Conservation (phyloP, 1,139 yeast genomes). For the Yamadazyma sp. region DNA sequence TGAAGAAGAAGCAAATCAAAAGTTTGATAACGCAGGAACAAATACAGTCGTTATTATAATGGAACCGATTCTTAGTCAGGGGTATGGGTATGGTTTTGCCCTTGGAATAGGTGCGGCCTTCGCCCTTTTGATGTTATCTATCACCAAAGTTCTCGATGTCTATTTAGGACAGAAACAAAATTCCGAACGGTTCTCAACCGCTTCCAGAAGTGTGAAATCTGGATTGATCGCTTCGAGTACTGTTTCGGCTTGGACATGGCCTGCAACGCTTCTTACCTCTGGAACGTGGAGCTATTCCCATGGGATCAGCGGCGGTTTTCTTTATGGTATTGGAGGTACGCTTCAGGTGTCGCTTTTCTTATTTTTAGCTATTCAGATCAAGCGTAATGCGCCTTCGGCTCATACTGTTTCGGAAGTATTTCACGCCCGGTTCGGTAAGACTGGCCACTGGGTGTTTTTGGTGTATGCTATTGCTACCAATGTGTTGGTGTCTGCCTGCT, state of each 20-base stretch:
- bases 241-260: slow-evolving; percentile 44
- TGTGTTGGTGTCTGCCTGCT: slow-evolving; percentile 16
- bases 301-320: slow-evolving; percentile 57
- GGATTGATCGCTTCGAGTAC: slow-evolving; percentile 40
- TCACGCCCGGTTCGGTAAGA: slow-evolving; percentile 65
- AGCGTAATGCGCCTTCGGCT: slow-evolving; percentile 70
- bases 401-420: slow-evolving; percentile 77
- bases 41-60: slow-evolving; percentile 3
- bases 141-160: slow-evolving; percentile 28
- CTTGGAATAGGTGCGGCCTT: slow-evolving; percentile 42
- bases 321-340: slow-evolving; percentile 78
- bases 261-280: slow-evolving; percentile 37
- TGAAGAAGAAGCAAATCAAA: too few species aligned
- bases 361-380: slow-evolving; percentile 71
- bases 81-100: slow-evolving; percentile 40
- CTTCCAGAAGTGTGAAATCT: slow-evolving; percentile 35
- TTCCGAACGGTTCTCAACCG: slow-evolving; percentile 42
- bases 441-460: slow-evolving; percentile 19
- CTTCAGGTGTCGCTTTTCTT: slow-evolving; percentile 73
- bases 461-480: slow-evolving; percentile 18
- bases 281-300: slow-evolving; percentile 31
- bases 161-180: slow-evolving; percentile 36
- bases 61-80: slow-evolving; percentile 21
- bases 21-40: not conserved
- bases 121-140: slow-evolving; percentile 35